phyloP scores from a whole-genome alignment of 257 asterid genomes.

The Solanum pinnatisectum region DNA sequence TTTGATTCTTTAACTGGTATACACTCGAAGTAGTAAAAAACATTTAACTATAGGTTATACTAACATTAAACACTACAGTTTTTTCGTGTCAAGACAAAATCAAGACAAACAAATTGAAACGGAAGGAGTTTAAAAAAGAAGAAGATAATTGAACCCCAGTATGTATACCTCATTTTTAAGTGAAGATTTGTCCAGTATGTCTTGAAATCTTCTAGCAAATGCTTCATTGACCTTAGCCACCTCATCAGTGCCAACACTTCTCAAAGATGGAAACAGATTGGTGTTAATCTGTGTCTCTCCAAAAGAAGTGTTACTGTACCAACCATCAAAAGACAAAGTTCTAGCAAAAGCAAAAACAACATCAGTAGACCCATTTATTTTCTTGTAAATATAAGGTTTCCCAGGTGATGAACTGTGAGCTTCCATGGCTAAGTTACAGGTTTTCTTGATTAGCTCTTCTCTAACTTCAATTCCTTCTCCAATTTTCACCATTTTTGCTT shows the following conservation, averaged over 20 bases:
- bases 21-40: not conserved
- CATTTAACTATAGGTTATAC: not conserved
- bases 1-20: not conserved
- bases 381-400: slow-evolving; percentile 45
- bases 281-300: slow-evolving; percentile 47
- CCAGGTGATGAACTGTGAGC: slow-evolving; percentile 49
- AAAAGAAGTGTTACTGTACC: slow-evolving; percentile 44
- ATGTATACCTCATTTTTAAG: slow-evolving; percentile 46
- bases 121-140: too few relatives aligned
- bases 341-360: slow-evolving; percentile 63
- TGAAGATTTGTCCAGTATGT: slow-evolving; percentile 32
- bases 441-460: slow-evolving; percentile 52
- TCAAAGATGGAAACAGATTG: slow-evolving; percentile 45
- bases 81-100: not conserved
- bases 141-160: not conserved
- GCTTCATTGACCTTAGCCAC: slow-evolving; percentile 56
- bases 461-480: slow-evolving; percentile 41
- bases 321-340: slow-evolving; percentile 49
- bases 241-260: slow-evolving; percentile 52
- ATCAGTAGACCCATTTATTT: slow-evolving; percentile 29
- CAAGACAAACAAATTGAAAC: too few relatives aligned
- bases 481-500: slow-evolving; percentile 11
- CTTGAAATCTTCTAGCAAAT: slow-evolving; percentile 27
- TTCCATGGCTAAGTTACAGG: slow-evolving; percentile 52
- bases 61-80: not conserved